phyloP scores from a whole-genome alignment of 768 basidiomycete species.

The Tremella yokohamensis region DNA sequence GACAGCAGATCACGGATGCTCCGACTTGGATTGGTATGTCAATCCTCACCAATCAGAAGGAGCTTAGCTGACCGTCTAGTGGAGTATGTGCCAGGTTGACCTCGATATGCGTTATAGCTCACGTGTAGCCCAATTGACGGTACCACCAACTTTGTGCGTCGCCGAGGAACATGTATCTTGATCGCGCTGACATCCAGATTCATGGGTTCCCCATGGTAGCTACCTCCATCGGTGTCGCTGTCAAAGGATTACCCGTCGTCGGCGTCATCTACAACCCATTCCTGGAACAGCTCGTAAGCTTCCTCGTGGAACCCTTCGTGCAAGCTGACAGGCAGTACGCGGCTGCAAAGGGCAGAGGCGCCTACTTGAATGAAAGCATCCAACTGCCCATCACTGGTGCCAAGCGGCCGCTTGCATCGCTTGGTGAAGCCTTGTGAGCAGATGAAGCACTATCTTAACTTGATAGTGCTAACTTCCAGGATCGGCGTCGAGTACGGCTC shows the following conservation, averaged over 20 bases:
- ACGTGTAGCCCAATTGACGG: slow-evolving; percentile 41
- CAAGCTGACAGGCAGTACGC: slow-evolving; percentile 56
- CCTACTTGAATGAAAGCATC: slow-evolving; percentile 63
- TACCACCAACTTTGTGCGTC: slow-evolving; percentile 47
- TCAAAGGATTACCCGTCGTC: slow-evolving; percentile 72
- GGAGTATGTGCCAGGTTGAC: slow-evolving; percentile 8
- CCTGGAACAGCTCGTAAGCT: slow-evolving; percentile 69
- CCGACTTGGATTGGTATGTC: slow-evolving; percentile 93
- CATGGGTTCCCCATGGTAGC: slow-evolving; percentile 71
- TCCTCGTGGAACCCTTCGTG: neutral
- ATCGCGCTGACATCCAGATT: slow-evolving; percentile 21
- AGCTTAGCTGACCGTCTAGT: slow-evolving; percentile 12
- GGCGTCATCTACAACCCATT: slow-evolving; percentile 94
- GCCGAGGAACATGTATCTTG: slow-evolving; percentile 12
- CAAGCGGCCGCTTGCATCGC: slow-evolving; percentile 61
- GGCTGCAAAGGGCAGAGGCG: slow-evolving; percentile 72
- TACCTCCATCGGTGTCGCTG: slow-evolving; percentile 85
- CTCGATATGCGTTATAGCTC: slow-evolving; percentile 1
- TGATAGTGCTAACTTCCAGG: slow-evolving; percentile 16
- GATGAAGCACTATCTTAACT: no score
- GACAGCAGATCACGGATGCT: slow-evolving; percentile 67
- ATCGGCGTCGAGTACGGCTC: slow-evolving; percentile 41
- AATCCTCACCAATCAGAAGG: no score
- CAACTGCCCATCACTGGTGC: slow-evolving; percentile 62
- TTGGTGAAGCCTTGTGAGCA: slow-evolving; percentile 62